Percentiles rank a stretch among this genome's conserved stretches.
Evolutionary conservation across 2,329 filamentous ascomycete species (phyloP).

Genomic region (Hirsutella rhossiliensis): DNA sequence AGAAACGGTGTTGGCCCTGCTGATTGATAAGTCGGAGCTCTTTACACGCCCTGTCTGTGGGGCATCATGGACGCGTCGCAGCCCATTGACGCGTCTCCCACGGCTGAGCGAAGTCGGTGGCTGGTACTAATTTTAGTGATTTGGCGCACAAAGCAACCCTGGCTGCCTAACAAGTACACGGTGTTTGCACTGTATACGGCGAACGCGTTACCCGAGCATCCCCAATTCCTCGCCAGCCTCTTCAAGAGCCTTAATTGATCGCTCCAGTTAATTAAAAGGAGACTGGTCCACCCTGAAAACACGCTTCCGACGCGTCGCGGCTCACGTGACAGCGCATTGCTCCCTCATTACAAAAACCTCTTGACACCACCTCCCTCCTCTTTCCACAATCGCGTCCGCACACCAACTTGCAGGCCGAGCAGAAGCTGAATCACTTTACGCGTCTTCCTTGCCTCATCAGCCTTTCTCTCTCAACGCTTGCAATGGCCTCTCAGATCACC

Average conservation of each 20-base stretch:
- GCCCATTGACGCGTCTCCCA: background rate
- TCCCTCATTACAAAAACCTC: constrained; percentile 25
- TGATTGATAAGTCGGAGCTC: constrained; percentile 16
- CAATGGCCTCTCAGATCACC: constrained; percentile 66
- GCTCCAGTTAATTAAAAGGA: no score
- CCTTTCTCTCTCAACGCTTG: constrained; percentile 10
- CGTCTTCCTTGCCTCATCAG: constrained; percentile 7
- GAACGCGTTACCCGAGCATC: no score
- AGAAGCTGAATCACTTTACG: constrained; percentile 5
- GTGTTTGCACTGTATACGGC: no score
- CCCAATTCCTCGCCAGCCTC: background rate
- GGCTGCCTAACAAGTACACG: no score
- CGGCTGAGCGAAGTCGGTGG: no score
- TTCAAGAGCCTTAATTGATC: no score
- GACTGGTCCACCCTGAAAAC: constrained; percentile 14
- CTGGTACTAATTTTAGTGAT: no score
- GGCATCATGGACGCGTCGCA: background rate
- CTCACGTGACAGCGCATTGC: constrained; percentile 25
- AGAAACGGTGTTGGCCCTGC: constrained; percentile 13
- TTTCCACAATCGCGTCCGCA: constrained; percentile 17
- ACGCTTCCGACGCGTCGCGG: constrained; percentile 20
- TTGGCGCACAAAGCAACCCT: no score
- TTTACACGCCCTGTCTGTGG: background rate
- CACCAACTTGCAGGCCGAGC: constrained; percentile 9
- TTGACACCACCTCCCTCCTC: constrained; percentile 7